phyloP scores from a whole-genome alignment of 306 rosid genomes.

The Trifolium subterraneum region DNA sequence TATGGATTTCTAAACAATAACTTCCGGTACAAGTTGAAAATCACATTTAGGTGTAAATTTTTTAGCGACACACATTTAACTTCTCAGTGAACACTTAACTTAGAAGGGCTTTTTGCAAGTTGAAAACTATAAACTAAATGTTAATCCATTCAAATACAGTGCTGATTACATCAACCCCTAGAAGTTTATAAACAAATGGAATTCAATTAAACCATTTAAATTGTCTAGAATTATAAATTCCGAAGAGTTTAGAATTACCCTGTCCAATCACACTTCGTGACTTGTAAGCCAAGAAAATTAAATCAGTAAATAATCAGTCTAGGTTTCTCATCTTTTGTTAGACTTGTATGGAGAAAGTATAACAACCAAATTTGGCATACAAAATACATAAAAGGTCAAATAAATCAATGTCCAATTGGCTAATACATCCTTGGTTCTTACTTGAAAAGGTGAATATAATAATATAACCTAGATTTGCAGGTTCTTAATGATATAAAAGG shows the following conservation, averaged over 20 bases:
- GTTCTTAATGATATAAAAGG: slow-evolving; percentile 16
- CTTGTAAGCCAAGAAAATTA: slow-evolving; percentile 27
- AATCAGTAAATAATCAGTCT: background rate
- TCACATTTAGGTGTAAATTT: background rate
- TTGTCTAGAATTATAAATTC: background rate
- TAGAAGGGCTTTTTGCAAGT: background rate
- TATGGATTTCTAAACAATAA: background rate
- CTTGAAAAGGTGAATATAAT: slow-evolving; percentile 20
- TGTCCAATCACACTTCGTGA: background rate
- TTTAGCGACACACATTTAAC: background rate
- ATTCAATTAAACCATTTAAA: background rate
- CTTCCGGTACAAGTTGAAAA: background rate
- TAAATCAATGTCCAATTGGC: slow-evolving; percentile 12
- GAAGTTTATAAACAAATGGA: background rate
- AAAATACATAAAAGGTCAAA: slow-evolving; percentile 10
- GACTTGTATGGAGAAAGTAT: background rate
- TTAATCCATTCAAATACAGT: background rate
- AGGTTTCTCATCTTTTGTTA: slow-evolving; percentile 9
- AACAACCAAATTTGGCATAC: slow-evolving; percentile 31
- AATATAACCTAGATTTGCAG: slow-evolving; percentile 9
- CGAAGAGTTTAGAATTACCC: background rate
- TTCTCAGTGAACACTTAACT: background rate
- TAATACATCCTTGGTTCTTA: slow-evolving; percentile 10
- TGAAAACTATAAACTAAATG: background rate
- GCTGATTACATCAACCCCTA: slow-evolving; percentile 5